phyloP scores from a whole-genome alignment of 1,284 basidiomycete species.

The Cronartium ribicola region DNA sequence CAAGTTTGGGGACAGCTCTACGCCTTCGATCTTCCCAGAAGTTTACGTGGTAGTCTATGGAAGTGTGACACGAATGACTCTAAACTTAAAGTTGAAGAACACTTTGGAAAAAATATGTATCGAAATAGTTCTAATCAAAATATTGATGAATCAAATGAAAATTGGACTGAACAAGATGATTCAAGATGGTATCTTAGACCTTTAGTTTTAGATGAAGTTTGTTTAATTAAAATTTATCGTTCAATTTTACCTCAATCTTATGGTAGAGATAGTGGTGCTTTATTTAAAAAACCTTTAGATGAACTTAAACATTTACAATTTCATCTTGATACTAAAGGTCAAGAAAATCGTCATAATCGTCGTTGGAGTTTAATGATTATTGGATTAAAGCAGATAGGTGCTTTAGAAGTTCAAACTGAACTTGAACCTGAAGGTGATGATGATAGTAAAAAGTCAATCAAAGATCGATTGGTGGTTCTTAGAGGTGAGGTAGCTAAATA shows the following conservation, averaged over 20 bases:
- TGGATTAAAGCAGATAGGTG: background rate
- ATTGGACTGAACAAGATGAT: background rate
- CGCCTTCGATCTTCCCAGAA: background rate
- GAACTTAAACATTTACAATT: background rate
- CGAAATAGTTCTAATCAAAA: background rate
- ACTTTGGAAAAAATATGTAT: no score
- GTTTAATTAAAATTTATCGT: background rate
- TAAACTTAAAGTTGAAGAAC: no score
- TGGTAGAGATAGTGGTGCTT: background rate
- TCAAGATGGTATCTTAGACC: background rate
- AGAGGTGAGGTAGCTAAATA: background rate
- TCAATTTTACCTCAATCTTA: background rate
- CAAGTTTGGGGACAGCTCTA: slow-evolving; percentile 1
- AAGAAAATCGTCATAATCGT: background rate
- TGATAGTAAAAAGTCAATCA: background rate
- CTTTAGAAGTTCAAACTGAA: slow-evolving; percentile 1
- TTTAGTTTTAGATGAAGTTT: background rate
- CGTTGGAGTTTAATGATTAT: background rate
- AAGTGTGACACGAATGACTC: background rate
- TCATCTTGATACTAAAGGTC: slow-evolving; percentile 3
- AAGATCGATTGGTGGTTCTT: slow-evolving; percentile 1
- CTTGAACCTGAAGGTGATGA: background rate
- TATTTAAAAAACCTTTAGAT: slow-evolving; percentile 2
- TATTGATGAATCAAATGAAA: background rate
- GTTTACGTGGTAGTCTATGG: background rate